Conservation (phyloP, 106 monocot genomes). For the Dendrobium huoshanense region DNA sequence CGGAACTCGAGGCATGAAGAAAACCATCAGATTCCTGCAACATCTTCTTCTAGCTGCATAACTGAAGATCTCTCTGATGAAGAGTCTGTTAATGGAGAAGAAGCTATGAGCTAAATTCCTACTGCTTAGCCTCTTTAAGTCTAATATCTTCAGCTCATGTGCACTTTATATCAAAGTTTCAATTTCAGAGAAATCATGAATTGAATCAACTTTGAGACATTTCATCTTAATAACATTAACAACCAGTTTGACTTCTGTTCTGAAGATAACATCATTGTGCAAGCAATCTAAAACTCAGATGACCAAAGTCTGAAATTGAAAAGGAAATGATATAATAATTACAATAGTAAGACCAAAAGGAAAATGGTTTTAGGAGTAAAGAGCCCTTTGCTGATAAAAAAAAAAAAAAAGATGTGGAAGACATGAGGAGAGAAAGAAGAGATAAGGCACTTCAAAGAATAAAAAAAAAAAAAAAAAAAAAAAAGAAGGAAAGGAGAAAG, state of each 20-base stretch:
- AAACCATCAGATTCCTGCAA: background rate
- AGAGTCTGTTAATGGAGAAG: background rate
- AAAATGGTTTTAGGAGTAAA: too few relatives aligned
- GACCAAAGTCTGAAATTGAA: background rate
- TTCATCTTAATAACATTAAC: constrained; percentile 5
- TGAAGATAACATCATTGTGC: background rate
- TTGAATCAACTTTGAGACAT: background rate
- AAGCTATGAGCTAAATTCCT: background rate
- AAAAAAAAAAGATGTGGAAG: background rate
- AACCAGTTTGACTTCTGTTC: background rate
- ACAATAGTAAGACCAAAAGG: too few relatives aligned
- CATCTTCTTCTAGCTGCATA: background rate
- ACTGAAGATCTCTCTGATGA: background rate
- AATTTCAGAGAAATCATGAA: background rate
- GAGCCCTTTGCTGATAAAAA: background rate
- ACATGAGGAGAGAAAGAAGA: background rate
- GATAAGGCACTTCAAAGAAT: background rate
- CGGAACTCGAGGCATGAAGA: background rate
- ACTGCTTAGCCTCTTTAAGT: background rate
- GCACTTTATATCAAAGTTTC: background rate
- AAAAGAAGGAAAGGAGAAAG: background rate
- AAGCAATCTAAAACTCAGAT: background rate
- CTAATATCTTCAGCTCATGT: background rate
- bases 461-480: background rate
- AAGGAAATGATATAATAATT: too few relatives aligned